phyloP scores from a whole-genome alignment of 768 basidiomycete species.

The Pleurotus ostreatus region DNA sequence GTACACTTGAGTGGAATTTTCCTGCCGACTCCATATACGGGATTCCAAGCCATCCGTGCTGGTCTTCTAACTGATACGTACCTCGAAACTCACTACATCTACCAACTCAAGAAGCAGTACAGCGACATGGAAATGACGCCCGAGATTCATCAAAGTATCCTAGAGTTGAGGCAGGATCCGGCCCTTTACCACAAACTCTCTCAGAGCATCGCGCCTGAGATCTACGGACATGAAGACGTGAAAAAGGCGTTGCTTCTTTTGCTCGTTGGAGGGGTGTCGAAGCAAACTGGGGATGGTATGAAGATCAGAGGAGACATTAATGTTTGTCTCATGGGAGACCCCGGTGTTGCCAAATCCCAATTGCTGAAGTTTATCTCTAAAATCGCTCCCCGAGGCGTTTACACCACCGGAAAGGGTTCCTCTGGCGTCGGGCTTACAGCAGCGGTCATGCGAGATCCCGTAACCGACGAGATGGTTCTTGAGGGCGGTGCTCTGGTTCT shows the following conservation, averaged over 20 bases:
- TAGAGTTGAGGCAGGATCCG: slow-evolving; percentile 66
- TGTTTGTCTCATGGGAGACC: slow-evolving; percentile 98
- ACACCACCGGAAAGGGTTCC: slow-evolving; percentile 97
- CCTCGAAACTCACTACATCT: slow-evolving; percentile 84
- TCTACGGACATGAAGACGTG: slow-evolving; percentile 95
- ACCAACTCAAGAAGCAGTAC: slow-evolving; percentile 98
- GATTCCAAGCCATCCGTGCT: slow-evolving; percentile 94
- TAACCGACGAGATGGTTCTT: slow-evolving; percentile 98
- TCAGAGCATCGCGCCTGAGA: slow-evolving; percentile 95
- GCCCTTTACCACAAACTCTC: slow-evolving; percentile 86
- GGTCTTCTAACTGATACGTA: slow-evolving; percentile 97
- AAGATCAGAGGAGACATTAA: slow-evolving; percentile 98
- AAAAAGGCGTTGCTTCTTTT: slow-evolving; percentile 93
- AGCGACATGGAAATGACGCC: slow-evolving; percentile 91
- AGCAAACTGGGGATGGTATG: slow-evolving; percentile 95
- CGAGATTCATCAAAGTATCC: slow-evolving; percentile 68
- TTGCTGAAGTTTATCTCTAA: slow-evolving; percentile 97
- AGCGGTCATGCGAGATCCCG: slow-evolving; percentile 98
- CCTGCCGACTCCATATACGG: slow-evolving; percentile 96
- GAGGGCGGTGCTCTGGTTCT: slow-evolving; percentile 99
- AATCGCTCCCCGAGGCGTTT: slow-evolving; percentile 94
- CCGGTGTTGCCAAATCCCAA: slow-evolving; percentile 98
- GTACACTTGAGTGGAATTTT: slow-evolving; percentile 96
- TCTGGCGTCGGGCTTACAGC: slow-evolving; percentile 99
- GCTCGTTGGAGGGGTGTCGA: slow-evolving; percentile 94